A percentile compares a stretch with the other conserved stretches of the same genome.
Evolutionary conservation across 169 alveolate species (phyloP).

Genomic region (Neospora caninum): DNA sequence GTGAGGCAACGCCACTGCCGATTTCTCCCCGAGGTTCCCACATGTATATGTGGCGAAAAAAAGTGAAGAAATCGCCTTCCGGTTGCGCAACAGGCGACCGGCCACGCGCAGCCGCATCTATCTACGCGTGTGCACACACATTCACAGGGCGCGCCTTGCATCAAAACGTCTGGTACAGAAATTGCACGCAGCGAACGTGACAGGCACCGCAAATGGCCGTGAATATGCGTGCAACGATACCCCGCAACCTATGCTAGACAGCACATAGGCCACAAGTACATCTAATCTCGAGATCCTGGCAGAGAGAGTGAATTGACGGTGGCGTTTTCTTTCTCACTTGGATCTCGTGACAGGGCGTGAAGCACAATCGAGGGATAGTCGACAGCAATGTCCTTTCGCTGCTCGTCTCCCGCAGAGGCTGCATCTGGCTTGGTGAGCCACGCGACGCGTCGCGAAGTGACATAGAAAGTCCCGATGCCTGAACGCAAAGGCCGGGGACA

Average conservation of each 20-base stretch:
- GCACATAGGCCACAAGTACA: too few species aligned
- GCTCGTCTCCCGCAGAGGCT: background rate
- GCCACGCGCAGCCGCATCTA: too few species aligned
- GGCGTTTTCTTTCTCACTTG: constrained; percentile 71
- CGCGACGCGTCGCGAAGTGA: constrained; percentile 62
- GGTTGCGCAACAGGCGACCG: too few species aligned
- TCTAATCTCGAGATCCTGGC: too few species aligned
- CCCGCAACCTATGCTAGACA: too few species aligned
- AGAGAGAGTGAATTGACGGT: background rate
- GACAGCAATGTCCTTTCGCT: constrained; percentile 73
- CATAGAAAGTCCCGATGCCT: constrained; percentile 61
- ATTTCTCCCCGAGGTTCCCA: too few species aligned
- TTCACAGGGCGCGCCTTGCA: background rate
- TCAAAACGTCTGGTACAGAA: too few species aligned
- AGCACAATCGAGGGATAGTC: constrained; percentile 81
- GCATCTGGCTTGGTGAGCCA: constrained; percentile 65
- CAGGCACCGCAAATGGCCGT: too few species aligned
- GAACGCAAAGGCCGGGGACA: background rate
- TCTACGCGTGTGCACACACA: background rate
- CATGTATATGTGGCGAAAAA: too few species aligned
- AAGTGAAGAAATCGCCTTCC: too few species aligned
- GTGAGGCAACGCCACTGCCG: too few species aligned
- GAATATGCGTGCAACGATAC: background rate
- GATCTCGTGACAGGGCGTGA: constrained; percentile 83
- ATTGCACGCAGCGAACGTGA: too few species aligned